Evolutionary conservation across 1,139 yeast species (phyloP), one percentile per base, ranked within the genome.

Genomic region (Blastobotrys serpentis): DNA sequence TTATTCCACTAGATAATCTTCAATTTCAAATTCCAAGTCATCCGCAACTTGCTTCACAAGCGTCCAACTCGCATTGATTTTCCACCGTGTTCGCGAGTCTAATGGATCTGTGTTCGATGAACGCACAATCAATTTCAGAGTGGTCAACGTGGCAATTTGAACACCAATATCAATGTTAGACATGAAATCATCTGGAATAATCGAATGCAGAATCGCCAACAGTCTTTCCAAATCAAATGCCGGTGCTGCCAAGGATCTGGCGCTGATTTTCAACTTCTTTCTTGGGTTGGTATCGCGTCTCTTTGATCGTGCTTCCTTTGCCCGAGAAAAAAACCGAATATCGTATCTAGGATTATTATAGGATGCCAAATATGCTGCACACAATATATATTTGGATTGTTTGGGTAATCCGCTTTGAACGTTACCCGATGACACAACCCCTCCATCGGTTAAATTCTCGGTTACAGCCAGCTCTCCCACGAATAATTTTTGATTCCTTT

Each of bases 351-450:
- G 79, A 4, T 81, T 80, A 45, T 79, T 78, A 59, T 75, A 82
- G 1, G 90, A 82, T 0, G 90, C 89, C 48, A 85, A 68, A 58
- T 82, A 85, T 0, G 87, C 81, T 1, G 90, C 86, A 46, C 84
- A 72, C 19, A 85, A 65, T 2, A 84, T 67, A 57, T 72, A 81
- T 60, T 82, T 82, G n/a, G 86, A 76, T 49, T 76, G 74, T 10
- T 65, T 61, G 0, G 87, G 82, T 50, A 83, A 67, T 13, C 55
- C 60, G 44, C 13, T 25, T 25, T n/a, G 49, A 17, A 16, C 29
- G n/a, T 23, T 41, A 38, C 17, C 29, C 10, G 19, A 11, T n/a
- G 14, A 13, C 6, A 17, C 10, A 7, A 18, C 18, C 7, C 34
- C 37, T 5, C 29, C 25, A 21, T 41, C 41, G 2, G 59, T 56